Conservation (phyloP, 1,139 yeast species). For the Debaryomyces udenii region DNA sequence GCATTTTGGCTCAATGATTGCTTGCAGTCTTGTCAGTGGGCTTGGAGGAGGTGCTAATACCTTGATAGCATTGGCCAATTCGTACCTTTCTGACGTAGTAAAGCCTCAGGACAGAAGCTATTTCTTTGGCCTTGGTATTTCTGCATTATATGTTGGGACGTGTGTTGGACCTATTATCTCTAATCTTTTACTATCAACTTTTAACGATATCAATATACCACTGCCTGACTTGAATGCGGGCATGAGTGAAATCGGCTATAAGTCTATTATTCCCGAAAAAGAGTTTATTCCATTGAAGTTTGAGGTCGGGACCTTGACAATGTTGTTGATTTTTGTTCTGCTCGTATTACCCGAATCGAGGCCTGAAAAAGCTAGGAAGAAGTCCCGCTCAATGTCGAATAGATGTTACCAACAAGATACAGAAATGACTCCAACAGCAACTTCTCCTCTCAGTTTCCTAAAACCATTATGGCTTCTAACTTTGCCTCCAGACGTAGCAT, state of each 20-base stretch:
- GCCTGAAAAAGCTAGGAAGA: constrained; percentile 43
- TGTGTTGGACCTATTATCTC: constrained; percentile 61
- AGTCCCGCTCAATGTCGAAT: constrained; percentile 46
- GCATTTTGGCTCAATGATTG: constrained; percentile 36
- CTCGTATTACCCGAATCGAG: constrained; percentile 64
- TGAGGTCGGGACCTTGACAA: constrained; percentile 28
- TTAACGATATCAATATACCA: no score
- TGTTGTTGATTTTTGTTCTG: constrained; percentile 29
- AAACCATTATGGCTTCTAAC: constrained; percentile 49
- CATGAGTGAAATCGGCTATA: no score
- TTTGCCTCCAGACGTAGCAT: constrained; percentile 33
- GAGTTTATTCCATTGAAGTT: constrained; percentile 36
- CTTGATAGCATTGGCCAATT: constrained; percentile 52
- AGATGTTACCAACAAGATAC: neutral
- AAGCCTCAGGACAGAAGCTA: constrained; percentile 56
- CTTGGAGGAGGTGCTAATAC: constrained; percentile 59
- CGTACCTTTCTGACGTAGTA: constrained; percentile 69
- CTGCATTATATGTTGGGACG: constrained; percentile 58
- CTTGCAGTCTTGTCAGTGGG: constrained; percentile 44
- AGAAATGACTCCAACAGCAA: neutral
- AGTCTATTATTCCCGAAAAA: constrained; percentile 19
- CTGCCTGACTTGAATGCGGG: no score
- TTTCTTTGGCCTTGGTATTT: constrained; percentile 56
- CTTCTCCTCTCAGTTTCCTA: constrained; percentile 27
- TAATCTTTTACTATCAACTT: no score